phyloP scores from a whole-genome alignment of 805 yeast species.

The Kregervanrija pseudodelftensis region DNA sequence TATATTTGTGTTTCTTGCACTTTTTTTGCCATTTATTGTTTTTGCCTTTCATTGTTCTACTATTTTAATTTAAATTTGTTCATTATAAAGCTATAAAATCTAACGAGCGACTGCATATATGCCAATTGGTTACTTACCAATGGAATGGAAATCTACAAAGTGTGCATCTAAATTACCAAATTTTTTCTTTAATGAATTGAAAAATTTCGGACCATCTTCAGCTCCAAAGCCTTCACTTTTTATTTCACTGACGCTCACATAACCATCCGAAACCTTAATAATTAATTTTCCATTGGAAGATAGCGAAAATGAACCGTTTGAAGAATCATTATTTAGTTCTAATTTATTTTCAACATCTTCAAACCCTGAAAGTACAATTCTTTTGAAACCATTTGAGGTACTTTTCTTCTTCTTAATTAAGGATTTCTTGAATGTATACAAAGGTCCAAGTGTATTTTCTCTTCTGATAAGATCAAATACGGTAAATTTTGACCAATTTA shows the following conservation, averaged over 20 bases:
- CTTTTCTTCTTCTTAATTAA: conserved; percentile 23
- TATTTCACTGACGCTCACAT: conserved; percentile 29
- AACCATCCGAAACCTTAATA: conserved; percentile 36
- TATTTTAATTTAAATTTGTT: background rate
- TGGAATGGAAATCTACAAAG: no score
- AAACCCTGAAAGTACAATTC: conserved; percentile 44
- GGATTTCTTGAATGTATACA: conserved; percentile 38
- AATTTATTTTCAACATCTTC: background rate
- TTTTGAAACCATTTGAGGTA: conserved; percentile 11
- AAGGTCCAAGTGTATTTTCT: conserved; percentile 48
- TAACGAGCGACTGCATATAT: background rate
- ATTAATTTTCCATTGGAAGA: conserved; percentile 18
- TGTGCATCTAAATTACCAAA: conserved; percentile 27
- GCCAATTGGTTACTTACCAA: no score
- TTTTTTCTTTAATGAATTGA: conserved; percentile 37
- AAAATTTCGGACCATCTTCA: conserved; percentile 41
- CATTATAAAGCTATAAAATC: background rate
- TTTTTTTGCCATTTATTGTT: conserved; percentile 1
- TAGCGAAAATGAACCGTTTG: background rate
- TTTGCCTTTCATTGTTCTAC: background rate
- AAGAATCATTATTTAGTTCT: no score
- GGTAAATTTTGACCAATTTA: conserved; percentile 40
- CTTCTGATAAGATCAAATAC: conserved; percentile 35
- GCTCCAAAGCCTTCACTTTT: conserved; percentile 50
- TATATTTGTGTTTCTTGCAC: background rate